phyloP scores from a whole-genome alignment of 495 filamentous ascomycete species.

The Annulohypoxylon nitens region DNA sequence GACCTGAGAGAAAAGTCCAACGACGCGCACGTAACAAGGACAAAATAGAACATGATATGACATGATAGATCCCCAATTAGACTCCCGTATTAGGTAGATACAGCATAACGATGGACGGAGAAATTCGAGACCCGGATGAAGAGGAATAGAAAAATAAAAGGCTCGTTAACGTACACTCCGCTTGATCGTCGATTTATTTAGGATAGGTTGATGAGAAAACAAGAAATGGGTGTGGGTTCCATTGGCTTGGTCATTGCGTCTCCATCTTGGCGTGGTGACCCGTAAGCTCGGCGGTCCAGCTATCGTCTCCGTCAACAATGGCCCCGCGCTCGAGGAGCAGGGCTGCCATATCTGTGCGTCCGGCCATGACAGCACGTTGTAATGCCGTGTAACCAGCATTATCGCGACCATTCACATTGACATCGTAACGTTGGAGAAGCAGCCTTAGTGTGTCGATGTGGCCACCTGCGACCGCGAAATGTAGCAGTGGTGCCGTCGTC shows the following conservation, averaged over 20 bases:
- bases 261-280: constrained; percentile 44
- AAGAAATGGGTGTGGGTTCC: constrained; percentile 7
- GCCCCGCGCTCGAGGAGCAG: constrained; percentile 51
- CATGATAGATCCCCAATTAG: constrained; percentile 20
- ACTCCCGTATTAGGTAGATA: constrained; percentile 38
- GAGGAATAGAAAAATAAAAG: constrained; percentile 3
- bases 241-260: constrained; percentile 23
- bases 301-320: constrained; percentile 45
- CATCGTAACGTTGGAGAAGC: constrained; percentile 48
- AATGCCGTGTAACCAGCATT: constrained; percentile 50
- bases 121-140: constrained; percentile 31
- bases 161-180: constrained; percentile 36
- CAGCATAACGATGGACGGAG: constrained; percentile 23
- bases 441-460: constrained; percentile 49
- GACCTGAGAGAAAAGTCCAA: constrained; percentile 6
- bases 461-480: constrained; percentile 50
- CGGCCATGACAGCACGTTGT: constrained; percentile 50
- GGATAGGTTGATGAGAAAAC: constrained; percentile 6
- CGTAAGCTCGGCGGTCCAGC: constrained; percentile 41
- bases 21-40: constrained; percentile 18
- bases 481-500: constrained; percentile 51
- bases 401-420: constrained; percentile 49
- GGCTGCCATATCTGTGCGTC: constrained; percentile 52
- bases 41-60: constrained; percentile 11
- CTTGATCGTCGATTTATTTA: constrained; percentile 11